Base-by-base conservation (phyloP, 2,329 filamentous ascomycete species). In the Fusarium albosuccineum region DNA sequence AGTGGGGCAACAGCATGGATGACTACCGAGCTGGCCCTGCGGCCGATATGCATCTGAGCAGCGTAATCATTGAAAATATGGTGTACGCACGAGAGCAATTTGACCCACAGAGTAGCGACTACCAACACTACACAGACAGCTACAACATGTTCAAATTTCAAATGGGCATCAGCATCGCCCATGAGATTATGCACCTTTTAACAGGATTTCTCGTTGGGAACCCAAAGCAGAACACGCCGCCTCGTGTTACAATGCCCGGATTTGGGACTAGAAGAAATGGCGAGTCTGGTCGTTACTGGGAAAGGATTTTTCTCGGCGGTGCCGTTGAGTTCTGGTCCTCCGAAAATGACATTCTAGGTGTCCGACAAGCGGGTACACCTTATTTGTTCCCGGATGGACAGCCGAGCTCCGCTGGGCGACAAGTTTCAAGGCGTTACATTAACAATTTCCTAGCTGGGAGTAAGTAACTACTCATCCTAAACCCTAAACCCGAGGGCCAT, bases 261-360 rank as follows among this genome's bases (percentile, higher is more conserved):
- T 5, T 11, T 22, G 9, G 36, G 0, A 13, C 29, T 14, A 26
- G 30, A 33, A 33, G 30, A 33, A 10, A 5, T 10, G 46, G 46
- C 2, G 46, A 58, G n/a, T n/a, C 39, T 13, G 55, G 55, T 11
- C 46, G 55, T 9, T 51, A 51, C 16, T 58, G 55, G 55, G 55
- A 51, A 22, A 16, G 16, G 3, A 13, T 16, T 4, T 14, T 58
- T 1, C 29, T 58, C 1, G 55, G 55, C 7, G 55, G 55, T 6
- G 22, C 37, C 8, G 30, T 51, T 8, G 55, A 58, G 16, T 58
- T 34, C 16, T 58, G 33, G 11, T n/a, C 36, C 5, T 27, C 30
- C 11, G 6, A 10, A 2, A 27, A 16, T 5, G 34, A 57, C 17
- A 14, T 16, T 6, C 27, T 48, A 9, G 33, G 42, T 2, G 10